These are phyloP conservation scores for Macroventuria anomochaeta DNA, from an alignment of 2,329 filamentous ascomycete species.

Conservation along the genomic window DNA sequence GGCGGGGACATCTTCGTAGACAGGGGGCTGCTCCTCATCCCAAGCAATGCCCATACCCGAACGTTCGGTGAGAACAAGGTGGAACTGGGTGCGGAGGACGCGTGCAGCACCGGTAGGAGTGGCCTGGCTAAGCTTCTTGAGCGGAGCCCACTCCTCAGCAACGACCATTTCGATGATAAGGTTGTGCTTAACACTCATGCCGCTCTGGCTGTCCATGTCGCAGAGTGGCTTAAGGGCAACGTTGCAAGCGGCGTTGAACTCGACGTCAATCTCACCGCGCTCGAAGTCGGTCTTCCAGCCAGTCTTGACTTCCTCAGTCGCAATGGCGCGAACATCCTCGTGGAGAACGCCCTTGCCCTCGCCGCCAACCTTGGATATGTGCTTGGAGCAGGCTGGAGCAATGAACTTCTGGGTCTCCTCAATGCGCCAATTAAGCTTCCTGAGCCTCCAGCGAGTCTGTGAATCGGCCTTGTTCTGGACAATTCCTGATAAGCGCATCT, in stretches of 20 bases:
- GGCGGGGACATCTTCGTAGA: conserved; percentile 91
- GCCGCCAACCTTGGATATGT: conserved; percentile 69
- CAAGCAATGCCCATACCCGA: conserved; percentile 89
- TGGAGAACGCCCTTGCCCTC: conserved; percentile 75
- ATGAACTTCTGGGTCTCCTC: conserved; percentile 84
- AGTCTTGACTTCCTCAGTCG: conserved; percentile 78
- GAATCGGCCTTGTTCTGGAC: conserved; percentile 70
- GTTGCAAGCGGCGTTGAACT: conserved; percentile 72
- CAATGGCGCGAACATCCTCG: conserved; percentile 77
- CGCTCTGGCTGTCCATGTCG: conserved; percentile 76
- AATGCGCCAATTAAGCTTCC: conserved; percentile 90
- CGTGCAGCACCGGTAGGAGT: conserved; percentile 89
- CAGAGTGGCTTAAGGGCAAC: conserved; percentile 72
- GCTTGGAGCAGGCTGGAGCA: conserved; percentile 79
- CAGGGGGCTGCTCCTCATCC: conserved; percentile 93
- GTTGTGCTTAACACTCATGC: conserved; percentile 81
- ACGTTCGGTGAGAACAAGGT: conserved; percentile 79
- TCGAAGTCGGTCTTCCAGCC: conserved; percentile 89
- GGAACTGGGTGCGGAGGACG: conserved; percentile 92
- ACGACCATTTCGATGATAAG: conserved; percentile 94
- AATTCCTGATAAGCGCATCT: conserved; percentile 85
- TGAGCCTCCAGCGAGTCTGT: conserved; percentile 85
- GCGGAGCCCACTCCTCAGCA: conserved; percentile 80
- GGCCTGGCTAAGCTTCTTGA: conserved; percentile 73
- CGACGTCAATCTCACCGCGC: conserved; percentile 78